Percentiles rank a stretch among this genome's conserved stretches.
Conservation (phyloP, 2,329 filamentous ascomycete species). For the Pyricularia pennisetigena region DNA sequence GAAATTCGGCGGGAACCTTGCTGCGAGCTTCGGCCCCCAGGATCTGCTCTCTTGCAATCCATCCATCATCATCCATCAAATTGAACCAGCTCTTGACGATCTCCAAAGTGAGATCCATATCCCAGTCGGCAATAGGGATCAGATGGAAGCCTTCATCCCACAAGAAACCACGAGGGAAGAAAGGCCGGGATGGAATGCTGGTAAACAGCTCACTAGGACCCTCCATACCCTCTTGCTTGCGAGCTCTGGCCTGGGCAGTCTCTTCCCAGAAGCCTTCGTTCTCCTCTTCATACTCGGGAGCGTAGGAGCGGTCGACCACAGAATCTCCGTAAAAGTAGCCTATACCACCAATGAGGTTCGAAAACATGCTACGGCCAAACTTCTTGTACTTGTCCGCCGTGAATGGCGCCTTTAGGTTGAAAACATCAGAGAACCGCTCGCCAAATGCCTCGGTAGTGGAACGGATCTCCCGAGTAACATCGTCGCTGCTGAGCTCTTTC, state of each 20-base stretch:
- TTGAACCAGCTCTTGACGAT: slow-evolving; percentile 94
- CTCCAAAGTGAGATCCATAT: slow-evolving; percentile 76
- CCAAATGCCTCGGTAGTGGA: slow-evolving; percentile 54
- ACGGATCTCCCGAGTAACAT: slow-evolving; percentile 61
- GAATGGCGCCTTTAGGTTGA: slow-evolving; percentile 70
- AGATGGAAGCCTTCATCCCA: slow-evolving; percentile 99
- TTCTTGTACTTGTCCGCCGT: slow-evolving; percentile 58
- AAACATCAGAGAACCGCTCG: slow-evolving; percentile 62
- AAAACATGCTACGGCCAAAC: slow-evolving; percentile 86
- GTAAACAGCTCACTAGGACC: slow-evolving; percentile 86
- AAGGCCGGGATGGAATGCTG: slow-evolving; percentile 82
- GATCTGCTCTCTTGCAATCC: slow-evolving; percentile 96
- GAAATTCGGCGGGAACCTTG: slow-evolving; percentile 90
- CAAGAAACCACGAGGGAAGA: slow-evolving; percentile 92
- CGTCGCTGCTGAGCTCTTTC: slow-evolving; percentile 44
- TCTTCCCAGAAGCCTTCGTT: slow-evolving; percentile 95
- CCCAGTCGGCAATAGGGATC: slow-evolving; percentile 85
- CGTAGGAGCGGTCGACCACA: slow-evolving; percentile 81
- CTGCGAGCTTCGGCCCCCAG: slow-evolving; percentile 83
- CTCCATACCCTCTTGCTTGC: slow-evolving; percentile 59
- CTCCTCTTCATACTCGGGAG: slow-evolving; percentile 89
- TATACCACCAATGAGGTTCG: slow-evolving; percentile 86
- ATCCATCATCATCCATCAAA: slow-evolving; percentile 92
- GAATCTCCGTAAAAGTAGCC: slow-evolving; percentile 91
- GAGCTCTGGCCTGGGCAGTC: slow-evolving; percentile 65